Base-by-base conservation (phyloP, 2,329 filamentous ascomycete species). In the Shiraia sp. region DNA sequence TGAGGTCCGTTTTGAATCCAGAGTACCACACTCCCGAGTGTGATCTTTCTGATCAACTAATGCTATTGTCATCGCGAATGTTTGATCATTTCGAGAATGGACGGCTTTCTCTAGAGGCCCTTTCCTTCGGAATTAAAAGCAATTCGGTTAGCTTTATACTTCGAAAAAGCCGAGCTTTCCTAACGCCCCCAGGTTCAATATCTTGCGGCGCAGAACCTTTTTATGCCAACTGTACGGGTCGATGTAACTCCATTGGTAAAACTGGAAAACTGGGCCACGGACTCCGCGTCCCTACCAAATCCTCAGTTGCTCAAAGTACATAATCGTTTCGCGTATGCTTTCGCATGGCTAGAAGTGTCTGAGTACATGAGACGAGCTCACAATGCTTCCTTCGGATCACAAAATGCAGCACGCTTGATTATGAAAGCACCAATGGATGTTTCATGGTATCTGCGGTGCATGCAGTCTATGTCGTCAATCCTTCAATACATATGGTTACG, bases 81-180 rank as follows among this genome's bases (percentile, higher is more conserved):
- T 44, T 49, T 30, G 42, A 45, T 19, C 45, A 51, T 33, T 51
- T 49, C 35, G 43, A 25, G 17, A 47, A 51, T 25, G 48, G 45
- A 23, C 45, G 45, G 45, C 23, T 49, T 40, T 51, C 48, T 32
- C 36, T 51, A 16, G 33, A 42, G 25, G 24, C 27, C 17, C 29
- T 10, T 30, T 14, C 28, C 29, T 36, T 32, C 10, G 30, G 4
- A 38, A 30, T 24, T 29, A 10, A 29, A 19, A 32, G 26, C 7
- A 36, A 25, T 39, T 43, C 42, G 33, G 40, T 47, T 42, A 47
- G 38, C n/a, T n/a, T 10, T 30, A 15, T 36, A 23, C 12, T 37
- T 33, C 25, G 12, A 32, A 6, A 14, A 14, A 19, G 15, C 32
- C 14, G 14, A 15, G 22, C 25, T 27, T 35, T 42, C 37, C 43